A percentile compares a stretch with the other conserved stretches of the same genome.
Evolutionary conservation across 495 filamentous ascomycete genomes (phyloP).

Genomic region (Talaromyces liani): DNA sequence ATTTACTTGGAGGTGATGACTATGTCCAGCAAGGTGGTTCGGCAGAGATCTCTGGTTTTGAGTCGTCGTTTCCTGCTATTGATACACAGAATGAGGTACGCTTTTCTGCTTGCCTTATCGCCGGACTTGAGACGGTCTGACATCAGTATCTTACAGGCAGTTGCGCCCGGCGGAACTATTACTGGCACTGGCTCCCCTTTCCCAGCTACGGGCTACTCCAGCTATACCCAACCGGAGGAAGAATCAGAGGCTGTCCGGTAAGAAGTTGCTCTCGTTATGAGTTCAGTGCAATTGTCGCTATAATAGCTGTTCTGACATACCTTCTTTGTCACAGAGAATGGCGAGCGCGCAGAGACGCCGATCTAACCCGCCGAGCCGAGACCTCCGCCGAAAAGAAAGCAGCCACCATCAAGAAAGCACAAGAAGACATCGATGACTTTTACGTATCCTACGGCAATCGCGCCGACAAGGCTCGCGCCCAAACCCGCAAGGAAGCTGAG

Average conservation of each 20-base stretch:
- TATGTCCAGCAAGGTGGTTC: conserved; percentile 26
- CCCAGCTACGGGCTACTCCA: conserved; percentile 47
- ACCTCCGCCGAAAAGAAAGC: conserved; percentile 68
- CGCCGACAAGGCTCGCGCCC: conserved; percentile 80
- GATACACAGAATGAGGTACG: conserved; percentile 71
- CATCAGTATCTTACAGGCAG: conserved; percentile 43
- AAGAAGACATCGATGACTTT: conserved; percentile 91
- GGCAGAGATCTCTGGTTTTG: conserved; percentile 65
- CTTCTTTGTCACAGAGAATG: conserved; percentile 51
- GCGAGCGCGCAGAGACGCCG: conserved; percentile 79
- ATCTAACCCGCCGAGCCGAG: conserved; percentile 68
- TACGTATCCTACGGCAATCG: conserved; percentile 99
- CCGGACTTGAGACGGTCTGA: not conserved
- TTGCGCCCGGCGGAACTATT: conserved; percentile 82
- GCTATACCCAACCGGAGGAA: conserved; percentile 50
- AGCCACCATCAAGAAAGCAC: conserved; percentile 77
- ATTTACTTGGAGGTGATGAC: conserved; percentile 64
- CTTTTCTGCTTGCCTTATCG: not conserved
- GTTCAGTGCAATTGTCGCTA: not conserved
- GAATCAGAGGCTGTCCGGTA: conserved; percentile 82
- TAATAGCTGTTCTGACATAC: not conserved
- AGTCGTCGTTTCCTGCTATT: conserved; percentile 81
- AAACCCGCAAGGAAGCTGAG: conserved; percentile 87
- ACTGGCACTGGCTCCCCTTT: conserved; percentile 76
- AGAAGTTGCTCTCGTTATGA: conserved; percentile 3